These are phyloP conservation scores for Mycosarcoma maydis DNA, from an alignment of 1,284 basidiomycete genomes.

Conservation along the genomic window DNA sequence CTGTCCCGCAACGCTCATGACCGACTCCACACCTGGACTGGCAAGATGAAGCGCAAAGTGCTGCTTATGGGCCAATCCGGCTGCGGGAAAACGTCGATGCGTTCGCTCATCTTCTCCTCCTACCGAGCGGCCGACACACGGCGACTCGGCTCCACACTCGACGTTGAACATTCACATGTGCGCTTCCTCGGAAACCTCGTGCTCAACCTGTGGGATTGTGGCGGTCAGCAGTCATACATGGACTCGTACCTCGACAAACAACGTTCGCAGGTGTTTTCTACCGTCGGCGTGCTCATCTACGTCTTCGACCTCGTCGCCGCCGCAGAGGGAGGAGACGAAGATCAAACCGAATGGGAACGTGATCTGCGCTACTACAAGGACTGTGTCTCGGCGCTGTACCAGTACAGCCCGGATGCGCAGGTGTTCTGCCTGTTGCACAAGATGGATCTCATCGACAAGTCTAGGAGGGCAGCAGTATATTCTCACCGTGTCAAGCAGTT, in stretches of 20 bases:
- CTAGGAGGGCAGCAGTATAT: conserved; percentile 73
- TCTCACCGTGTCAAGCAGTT: conserved; percentile 69
- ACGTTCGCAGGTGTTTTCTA: conserved; percentile 89
- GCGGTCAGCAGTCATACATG: conserved; percentile 97
- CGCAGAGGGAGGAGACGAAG: conserved; percentile 53
- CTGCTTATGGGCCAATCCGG: conserved; percentile 68
- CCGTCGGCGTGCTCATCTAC: conserved; percentile 96
- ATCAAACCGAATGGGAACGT: conserved; percentile 70
- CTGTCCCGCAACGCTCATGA: no score
- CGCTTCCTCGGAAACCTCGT: conserved; percentile 93
- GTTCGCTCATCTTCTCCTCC: conserved; percentile 97
- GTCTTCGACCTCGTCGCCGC: conserved; percentile 83
- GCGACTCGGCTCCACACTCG: conserved; percentile 92
- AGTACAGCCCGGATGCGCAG: conserved; percentile 73
- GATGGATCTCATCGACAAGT: conserved; percentile 80
- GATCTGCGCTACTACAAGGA: conserved; percentile 64
- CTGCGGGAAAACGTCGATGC: conserved; percentile 88
- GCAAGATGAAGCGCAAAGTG: conserved; percentile 55
- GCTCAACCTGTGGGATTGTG: conserved; percentile 97
- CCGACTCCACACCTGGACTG: no score
- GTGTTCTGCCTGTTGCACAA: conserved; percentile 96
- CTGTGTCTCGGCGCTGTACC: conserved; percentile 56
- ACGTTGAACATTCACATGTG: conserved; percentile 96
- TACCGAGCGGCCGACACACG: conserved; percentile 91
- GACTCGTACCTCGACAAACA: conserved; percentile 92